Conservation (phyloP, 805 yeast species). For the Ogataea pilisensis region DNA sequence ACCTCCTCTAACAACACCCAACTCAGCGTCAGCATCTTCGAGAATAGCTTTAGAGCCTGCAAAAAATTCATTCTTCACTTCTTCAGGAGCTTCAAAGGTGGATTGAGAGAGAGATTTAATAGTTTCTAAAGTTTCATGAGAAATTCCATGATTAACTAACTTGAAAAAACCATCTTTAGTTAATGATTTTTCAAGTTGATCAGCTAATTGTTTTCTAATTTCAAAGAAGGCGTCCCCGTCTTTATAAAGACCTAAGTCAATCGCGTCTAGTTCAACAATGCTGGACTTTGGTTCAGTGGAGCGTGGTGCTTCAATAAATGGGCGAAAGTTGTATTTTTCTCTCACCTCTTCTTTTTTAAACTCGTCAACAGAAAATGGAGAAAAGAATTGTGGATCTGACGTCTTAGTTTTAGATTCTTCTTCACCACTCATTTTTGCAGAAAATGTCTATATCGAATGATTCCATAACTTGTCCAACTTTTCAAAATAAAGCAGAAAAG, state of each 20-base stretch:
- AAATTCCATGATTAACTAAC: conserved; percentile 39
- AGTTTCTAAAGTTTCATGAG: conserved; percentile 30
- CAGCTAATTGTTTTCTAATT: conserved; percentile 33
- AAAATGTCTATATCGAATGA: too few relatives aligned
- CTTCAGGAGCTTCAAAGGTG: conserved; percentile 37
- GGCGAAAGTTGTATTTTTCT: conserved; percentile 27
- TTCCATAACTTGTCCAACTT: too few relatives aligned
- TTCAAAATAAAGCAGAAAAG: too few relatives aligned
- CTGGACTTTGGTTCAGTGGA: conserved; percentile 15
- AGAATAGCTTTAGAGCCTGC: conserved; percentile 33
- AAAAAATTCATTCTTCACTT: conserved; percentile 33
- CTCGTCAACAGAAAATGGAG: conserved; percentile 6
- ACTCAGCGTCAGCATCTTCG: conserved; percentile 23
- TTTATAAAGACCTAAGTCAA: conserved; percentile 34
- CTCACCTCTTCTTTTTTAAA: conserved; percentile 14
- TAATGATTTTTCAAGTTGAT: conserved; percentile 36
- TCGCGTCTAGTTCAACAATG: conserved; percentile 29
- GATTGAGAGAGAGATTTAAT: conserved; percentile 39
- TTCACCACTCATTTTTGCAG: too few relatives aligned
- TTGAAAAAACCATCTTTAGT: conserved; percentile 43
- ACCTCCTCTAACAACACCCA: conserved; percentile 44
- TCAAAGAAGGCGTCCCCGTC: conserved; percentile 35
- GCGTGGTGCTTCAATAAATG: conserved; percentile 26
- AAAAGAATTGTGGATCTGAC: neutral
- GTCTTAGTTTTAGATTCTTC: too few relatives aligned